Conservation (phyloP, 2,329 filamentous ascomycete species). For the Decorospora gaudefroyi region DNA sequence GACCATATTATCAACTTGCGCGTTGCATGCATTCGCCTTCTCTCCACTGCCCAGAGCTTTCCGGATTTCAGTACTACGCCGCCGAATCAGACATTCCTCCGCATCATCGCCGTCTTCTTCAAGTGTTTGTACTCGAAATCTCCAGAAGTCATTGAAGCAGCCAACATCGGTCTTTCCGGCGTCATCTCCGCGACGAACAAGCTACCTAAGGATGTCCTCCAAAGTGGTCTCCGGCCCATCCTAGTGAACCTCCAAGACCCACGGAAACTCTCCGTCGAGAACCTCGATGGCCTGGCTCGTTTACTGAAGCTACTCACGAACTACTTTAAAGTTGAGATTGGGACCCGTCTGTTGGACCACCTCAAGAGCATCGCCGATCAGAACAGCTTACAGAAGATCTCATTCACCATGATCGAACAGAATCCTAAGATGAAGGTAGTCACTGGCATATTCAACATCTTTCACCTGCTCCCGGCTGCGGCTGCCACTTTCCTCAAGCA, state of each 20-base stretch:
- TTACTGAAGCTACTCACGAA: conserved; percentile 90
- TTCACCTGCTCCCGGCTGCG: conserved; percentile 88
- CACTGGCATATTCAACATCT: conserved; percentile 92
- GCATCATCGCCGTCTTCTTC: conserved; percentile 94
- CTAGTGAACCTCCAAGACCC: conserved; percentile 94
- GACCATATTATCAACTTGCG: conserved; percentile 89
- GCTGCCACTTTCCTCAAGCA: conserved; percentile 90
- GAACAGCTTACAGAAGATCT: conserved; percentile 79
- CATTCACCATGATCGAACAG: conserved; percentile 93
- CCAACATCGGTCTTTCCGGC: conserved; percentile 85
- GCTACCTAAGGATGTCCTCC: conserved; percentile 90
- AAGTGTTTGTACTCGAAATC: conserved; percentile 95
- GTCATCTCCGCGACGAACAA: conserved; percentile 89
- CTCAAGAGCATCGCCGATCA: conserved; percentile 88
- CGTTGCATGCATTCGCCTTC: conserved; percentile 88
- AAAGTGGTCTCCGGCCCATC: conserved; percentile 93
- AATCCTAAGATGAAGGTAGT: conserved; percentile 92
- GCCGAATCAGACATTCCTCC: conserved; percentile 63
- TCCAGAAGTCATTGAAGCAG: conserved; percentile 87
- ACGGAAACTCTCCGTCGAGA: conserved; percentile 83
- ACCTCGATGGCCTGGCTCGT: conserved; percentile 86
- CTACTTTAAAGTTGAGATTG: conserved; percentile 99
- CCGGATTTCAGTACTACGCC: conserved; percentile 83
- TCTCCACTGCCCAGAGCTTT: conserved; percentile 92
- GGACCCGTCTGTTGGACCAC: conserved; percentile 87